Conservation (phyloP, 495 filamentous ascomycete species). For the Neurospora sp. region DNA sequence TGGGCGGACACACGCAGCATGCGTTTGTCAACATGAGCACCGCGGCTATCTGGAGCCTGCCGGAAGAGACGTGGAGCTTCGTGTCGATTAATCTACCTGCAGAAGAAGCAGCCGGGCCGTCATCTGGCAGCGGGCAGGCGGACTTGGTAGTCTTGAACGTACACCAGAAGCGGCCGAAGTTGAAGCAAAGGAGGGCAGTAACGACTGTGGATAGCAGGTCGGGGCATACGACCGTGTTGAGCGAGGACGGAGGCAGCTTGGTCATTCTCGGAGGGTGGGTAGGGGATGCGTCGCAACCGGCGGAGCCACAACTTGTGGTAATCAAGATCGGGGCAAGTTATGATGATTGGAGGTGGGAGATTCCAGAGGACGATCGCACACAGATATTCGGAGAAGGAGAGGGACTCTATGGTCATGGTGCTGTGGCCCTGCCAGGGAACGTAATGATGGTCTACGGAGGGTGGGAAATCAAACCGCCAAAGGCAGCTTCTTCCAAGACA, state of each 20-base stretch:
- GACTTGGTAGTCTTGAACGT: not conserved
- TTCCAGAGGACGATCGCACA: constrained; percentile 40
- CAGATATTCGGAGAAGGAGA: constrained; percentile 5
- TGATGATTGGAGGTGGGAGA: constrained; percentile 67
- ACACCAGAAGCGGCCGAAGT: not conserved
- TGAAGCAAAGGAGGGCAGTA: not conserved
- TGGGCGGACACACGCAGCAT: constrained; percentile 73
- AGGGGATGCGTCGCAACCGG: constrained; percentile 62
- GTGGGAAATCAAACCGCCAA: constrained; percentile 44
- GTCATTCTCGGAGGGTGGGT: constrained; percentile 88
- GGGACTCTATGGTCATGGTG: constrained; percentile 80
- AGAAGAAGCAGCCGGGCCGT: constrained; percentile 15
- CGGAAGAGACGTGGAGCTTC: constrained; percentile 80
- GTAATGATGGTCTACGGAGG: constrained; percentile 88
- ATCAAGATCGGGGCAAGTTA: constrained; percentile 62
- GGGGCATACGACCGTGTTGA: constrained; percentile 75
- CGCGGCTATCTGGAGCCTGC: constrained; percentile 76
- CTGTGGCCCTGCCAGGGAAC: constrained; percentile 70
- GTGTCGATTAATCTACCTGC: constrained; percentile 46
- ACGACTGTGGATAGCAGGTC: constrained; percentile 61
- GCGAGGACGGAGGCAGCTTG: constrained; percentile 61
- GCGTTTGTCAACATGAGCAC: constrained; percentile 93
- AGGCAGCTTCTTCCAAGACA: not conserved
- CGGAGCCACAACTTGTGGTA: constrained; percentile 69
- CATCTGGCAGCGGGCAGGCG: not conserved